Evolutionary conservation across 164 flowering plant genomes (phyloP), one percentile per base, ranked within the genome.

Genomic region (Amborella trichopoda): DNA sequence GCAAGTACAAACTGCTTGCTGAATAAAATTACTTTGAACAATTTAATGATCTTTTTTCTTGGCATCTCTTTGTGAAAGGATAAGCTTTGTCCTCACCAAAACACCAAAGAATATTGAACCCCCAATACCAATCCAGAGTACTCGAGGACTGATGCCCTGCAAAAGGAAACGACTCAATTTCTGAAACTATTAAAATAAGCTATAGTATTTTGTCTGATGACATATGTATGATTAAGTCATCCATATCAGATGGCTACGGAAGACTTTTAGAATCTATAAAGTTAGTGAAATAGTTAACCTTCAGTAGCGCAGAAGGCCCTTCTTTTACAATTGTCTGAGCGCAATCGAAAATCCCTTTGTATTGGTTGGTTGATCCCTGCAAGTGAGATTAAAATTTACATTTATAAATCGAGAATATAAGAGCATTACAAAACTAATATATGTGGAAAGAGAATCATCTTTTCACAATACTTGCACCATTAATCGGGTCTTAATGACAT

Each of bases 401-500:
- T 13, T 22, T 28, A 25, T 20, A 54, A 6, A 37, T 37, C 8
- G 41, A 8, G 19, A 37, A 21, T n/a, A 5, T 21, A 8, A n/a
- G 9, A 37, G n/a, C n/a, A n/a, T 48, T 20, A 19, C n/a, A 28
- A 23, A 1, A 10, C 21, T 36, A 8, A 44, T 43, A 8, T 12
- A 42, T 37, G 14, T 44, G 25, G 18, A 38, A 47, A 16, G 22
- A n/a, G 46, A 3, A 28, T 25, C n/a, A n/a, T n/a, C n/a, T n/a
- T n/a, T n/a, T 18, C n/a, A 6, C 5, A 17, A 20, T 58, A 87
- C 99, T 95, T 91, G 99, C 65, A 79, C 77, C 99, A 91, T 91
- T 48, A 88, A 54, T 53, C 99, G 74, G 25, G 96, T 91, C 69
- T 91, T 91, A n/a, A 91, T 81, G 23, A 91, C 99, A 75, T 91